Percentiles rank a stretch among this genome's conserved stretches.
Evolutionary conservation across 2,329 filamentous ascomycete species (phyloP).

Genomic region (Colletotrichum sp.): DNA sequence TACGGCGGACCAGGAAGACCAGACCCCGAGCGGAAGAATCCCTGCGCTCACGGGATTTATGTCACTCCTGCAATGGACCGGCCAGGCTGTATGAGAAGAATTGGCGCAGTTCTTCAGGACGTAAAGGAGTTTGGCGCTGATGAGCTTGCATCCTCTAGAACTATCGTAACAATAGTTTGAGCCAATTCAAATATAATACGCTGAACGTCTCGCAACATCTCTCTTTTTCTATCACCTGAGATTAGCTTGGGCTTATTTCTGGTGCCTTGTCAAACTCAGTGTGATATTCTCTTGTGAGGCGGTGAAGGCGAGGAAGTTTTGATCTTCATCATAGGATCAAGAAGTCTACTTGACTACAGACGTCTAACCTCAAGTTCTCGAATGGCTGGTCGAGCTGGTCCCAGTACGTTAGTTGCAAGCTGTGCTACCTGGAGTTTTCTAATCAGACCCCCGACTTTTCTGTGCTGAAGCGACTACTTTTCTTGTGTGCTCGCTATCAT

Average conservation of each 20-base stretch:
- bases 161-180: neutral
- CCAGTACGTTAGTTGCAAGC: neutral
- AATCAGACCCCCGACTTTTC: neutral
- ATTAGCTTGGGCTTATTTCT: too few relatives aligned
- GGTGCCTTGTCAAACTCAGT: too few relatives aligned
- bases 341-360: neutral
- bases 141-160: neutral
- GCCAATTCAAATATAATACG: accelerated
- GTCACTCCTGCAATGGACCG: neutral
- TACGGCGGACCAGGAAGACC: neutral
- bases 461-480: too few relatives aligned
- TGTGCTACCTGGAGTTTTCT: neutral
- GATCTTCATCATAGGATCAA: accelerated
- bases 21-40: neutral
- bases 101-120: neutral
- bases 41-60: neutral
- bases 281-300: too few relatives aligned
- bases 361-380: neutral
- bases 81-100: neutral
- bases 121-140: neutral
- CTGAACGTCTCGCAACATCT: neutral
- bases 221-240: neutral
- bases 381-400: neutral
- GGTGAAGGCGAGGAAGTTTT: neutral
- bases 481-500: too few relatives aligned